Conservation (phyloP, 768 basidiomycete genomes). For the Mycena rosella region DNA sequence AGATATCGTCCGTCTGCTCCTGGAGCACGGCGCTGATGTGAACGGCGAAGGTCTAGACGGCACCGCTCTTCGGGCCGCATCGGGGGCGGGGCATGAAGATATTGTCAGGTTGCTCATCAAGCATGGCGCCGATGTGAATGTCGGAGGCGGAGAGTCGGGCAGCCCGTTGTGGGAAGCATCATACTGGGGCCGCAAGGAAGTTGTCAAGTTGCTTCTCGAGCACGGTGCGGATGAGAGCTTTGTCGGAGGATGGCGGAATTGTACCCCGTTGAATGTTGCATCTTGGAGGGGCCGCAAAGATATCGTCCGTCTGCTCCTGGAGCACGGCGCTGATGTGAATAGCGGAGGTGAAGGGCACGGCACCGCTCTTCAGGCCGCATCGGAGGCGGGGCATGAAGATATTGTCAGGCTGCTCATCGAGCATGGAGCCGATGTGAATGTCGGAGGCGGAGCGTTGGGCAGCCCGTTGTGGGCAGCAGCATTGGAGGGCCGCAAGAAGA, state of each 20-base stretch:
- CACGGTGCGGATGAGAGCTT: background rate
- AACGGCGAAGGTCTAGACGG: background rate
- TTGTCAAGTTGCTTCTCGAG: background rate
- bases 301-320: too few species aligned
- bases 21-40: background rate
- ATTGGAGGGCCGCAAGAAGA: background rate
- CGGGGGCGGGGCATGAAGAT: background rate
- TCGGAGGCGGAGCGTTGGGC: too few species aligned
- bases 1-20: background rate
- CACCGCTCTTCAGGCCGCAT: too few species aligned
- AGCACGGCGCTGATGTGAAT: too few species aligned
- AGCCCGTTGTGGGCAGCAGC: background rate
- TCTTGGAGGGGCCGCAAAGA: too few species aligned
- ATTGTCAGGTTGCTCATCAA: too few species aligned
- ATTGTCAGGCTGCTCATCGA: too few species aligned
- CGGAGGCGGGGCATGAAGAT: too few species aligned
- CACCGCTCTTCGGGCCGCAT: background rate
- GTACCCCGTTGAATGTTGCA: too few species aligned
- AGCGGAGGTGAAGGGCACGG: too few species aligned
- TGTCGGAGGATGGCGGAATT: too few species aligned
- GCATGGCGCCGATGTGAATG: background rate
- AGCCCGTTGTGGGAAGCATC: background rate
- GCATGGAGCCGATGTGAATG: too few species aligned
- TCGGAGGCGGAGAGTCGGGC: background rate
- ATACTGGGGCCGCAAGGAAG: background rate